These are phyloP conservation scores for Microsporum canis DNA, from an alignment of 2,329 filamentous ascomycete genomes.

Conservation along the genomic window DNA sequence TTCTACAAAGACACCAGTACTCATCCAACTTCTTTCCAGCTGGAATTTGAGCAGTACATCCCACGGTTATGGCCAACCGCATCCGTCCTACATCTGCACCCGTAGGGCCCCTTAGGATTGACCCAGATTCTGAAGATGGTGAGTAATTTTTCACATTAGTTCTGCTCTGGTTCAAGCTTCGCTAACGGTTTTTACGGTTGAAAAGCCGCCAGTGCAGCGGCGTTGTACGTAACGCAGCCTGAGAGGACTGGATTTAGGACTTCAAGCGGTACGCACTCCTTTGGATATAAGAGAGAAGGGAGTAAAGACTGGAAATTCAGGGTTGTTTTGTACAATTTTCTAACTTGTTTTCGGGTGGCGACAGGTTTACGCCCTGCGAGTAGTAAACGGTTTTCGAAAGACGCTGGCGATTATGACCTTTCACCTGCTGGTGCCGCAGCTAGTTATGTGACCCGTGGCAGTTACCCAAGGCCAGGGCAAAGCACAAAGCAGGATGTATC, in stretches of 20 bases:
- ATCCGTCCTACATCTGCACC: neutral
- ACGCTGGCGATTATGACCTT: neutral
- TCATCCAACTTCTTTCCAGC: neutral
- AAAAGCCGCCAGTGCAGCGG: conserved; percentile 2
- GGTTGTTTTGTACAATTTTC: neutral
- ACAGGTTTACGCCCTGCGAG: neutral
- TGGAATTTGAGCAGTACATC: neutral
- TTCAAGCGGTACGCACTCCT: neutral
- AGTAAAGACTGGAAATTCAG: neutral
- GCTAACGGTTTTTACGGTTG: neutral
- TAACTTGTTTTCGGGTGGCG: neutral
- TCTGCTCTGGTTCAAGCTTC: neutral
- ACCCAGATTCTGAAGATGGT: conserved; percentile 2
- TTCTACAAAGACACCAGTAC: neutral
- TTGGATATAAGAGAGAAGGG: neutral
- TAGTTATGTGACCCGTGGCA: neutral
- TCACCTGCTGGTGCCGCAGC: neutral
- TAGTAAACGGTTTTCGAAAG: neutral
- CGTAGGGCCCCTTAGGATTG: neutral
- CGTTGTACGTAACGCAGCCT: neutral
- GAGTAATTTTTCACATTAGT: neutral
- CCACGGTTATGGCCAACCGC: neutral
- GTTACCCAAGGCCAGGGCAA: neutral
- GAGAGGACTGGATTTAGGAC: neutral
- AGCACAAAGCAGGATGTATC: neutral